These are phyloP conservation scores for Erigeron canadensis DNA, from an alignment of 129 eudicot genomes.

Conservation along the genomic window DNA sequence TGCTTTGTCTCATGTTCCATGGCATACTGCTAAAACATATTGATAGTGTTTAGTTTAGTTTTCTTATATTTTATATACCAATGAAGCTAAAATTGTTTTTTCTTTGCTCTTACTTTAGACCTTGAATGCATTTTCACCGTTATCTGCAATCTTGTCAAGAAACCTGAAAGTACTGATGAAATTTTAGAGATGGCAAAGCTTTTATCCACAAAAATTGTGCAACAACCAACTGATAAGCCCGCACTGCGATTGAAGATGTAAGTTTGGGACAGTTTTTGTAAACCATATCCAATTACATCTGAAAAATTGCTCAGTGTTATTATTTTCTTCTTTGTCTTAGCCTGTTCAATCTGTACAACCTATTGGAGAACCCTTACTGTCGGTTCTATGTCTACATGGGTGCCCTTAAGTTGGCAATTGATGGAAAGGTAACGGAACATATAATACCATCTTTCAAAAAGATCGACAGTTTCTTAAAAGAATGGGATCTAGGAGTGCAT, in stretches of 20 bases:
- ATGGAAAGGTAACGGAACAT: constrained; percentile 75
- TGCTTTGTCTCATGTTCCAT: neutral
- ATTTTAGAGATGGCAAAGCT: constrained; percentile 79
- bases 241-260: constrained; percentile 80
- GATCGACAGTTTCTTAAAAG: constrained; percentile 71
- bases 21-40: constrained; percentile 7
- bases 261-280: constrained; percentile 1
- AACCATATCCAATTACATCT: neutral
- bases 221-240: constrained; percentile 81
- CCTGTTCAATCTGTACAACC: constrained; percentile 84
- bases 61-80: neutral
- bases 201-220: constrained; percentile 60
- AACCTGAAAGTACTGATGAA: constrained; percentile 75
- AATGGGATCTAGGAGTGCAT: constrained; percentile 87
- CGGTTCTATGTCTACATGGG: constrained; percentile 80
- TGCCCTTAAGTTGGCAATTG: constrained; percentile 72
- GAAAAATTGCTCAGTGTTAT: constrained; percentile 1
- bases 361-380: constrained; percentile 81
- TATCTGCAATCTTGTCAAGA: constrained; percentile 85
- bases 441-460: constrained; percentile 74
- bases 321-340: constrained; percentile 33
- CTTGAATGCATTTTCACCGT: constrained; percentile 85
- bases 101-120: constrained; percentile 37
- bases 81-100: neutral
- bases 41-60: constrained; percentile 1